A percentile compares a stretch with the other conserved stretches of the same genome.
Conservation (phyloP, 2,329 filamentous ascomycete species). For the Microascus cirrosus region DNA sequence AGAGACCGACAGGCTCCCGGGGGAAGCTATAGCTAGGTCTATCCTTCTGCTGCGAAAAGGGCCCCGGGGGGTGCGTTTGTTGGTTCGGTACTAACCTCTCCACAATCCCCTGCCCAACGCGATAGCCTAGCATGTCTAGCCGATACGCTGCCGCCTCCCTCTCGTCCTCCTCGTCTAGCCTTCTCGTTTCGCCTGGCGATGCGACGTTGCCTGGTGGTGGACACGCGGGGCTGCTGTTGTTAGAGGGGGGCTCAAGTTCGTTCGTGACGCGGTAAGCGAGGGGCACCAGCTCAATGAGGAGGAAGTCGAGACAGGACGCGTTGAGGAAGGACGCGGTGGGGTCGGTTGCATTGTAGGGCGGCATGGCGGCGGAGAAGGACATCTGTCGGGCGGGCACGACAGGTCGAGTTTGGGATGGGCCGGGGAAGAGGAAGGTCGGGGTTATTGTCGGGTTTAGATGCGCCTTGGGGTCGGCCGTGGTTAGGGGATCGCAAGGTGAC, state of each 20-base stretch:
- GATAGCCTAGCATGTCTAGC: constrained; percentile 75
- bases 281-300: constrained; percentile 93
- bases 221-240: constrained; percentile 8
- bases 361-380: constrained; percentile 55
- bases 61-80: neutral
- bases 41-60: neutral
- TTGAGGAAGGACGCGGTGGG: constrained; percentile 66
- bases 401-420: neutral
- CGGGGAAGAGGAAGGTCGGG: neutral
- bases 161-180: constrained; percentile 66
- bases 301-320: constrained; percentile 81
- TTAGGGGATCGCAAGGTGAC: neutral
- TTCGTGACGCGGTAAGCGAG: constrained; percentile 79
- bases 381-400: constrained; percentile 26
- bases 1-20: neutral
- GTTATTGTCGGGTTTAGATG: neutral
- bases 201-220: constrained; percentile 9
- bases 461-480: neutral
- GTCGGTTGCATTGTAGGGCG: constrained; percentile 61
- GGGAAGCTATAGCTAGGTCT: neutral
- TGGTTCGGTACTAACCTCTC: constrained; percentile 56
- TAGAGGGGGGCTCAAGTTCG: constrained; percentile 44
- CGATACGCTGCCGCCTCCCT: constrained; percentile 77
- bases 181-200: constrained; percentile 10
- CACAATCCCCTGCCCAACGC: constrained; percentile 84